These are phyloP conservation scores for Populus trichocarpa DNA, from an alignment of 441 rosid genomes.

Conservation along the genomic window DNA sequence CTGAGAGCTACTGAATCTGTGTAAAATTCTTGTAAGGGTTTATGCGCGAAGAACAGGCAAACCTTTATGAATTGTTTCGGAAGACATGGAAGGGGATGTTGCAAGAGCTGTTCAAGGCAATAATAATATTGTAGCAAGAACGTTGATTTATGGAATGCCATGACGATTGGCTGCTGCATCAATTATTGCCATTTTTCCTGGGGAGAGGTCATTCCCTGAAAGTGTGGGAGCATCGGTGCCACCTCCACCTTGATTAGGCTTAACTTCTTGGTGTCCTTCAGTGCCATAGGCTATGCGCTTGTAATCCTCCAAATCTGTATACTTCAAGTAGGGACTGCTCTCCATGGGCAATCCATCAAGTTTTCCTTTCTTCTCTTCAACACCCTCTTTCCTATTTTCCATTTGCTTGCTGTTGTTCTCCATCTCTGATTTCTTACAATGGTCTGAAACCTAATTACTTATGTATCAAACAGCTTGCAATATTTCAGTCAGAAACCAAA, in stretches of 20 bases:
- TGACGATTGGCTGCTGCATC: neutral
- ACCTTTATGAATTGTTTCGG: neutral
- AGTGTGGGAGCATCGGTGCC: neutral
- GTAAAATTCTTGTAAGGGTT: no score
- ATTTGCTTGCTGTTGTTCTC: neutral
- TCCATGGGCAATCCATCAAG: slow-evolving; percentile 26
- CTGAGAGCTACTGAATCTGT: neutral
- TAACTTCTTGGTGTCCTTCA: slow-evolving; percentile 30
- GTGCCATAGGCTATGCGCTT: slow-evolving; percentile 30
- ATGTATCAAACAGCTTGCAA: neutral
- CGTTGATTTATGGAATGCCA: neutral
- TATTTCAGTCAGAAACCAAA: slow-evolving; percentile 1
- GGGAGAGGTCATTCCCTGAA: neutral
- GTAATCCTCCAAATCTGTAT: slow-evolving; percentile 32
- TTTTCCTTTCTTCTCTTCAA: neutral
- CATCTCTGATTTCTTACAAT: neutral
- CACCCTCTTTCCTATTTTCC: neutral
- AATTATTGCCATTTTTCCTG: neutral
- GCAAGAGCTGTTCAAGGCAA: neutral
- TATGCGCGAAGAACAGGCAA: neutral
- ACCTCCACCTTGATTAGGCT: slow-evolving; percentile 28
- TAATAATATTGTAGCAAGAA: neutral
- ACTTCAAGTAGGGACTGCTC: slow-evolving; percentile 29
- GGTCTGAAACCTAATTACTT: neutral
- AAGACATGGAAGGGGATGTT: neutral